Conservation (phyloP, 2,329 filamentous ascomycete genomes). For the Metarhizium guizhouense region DNA sequence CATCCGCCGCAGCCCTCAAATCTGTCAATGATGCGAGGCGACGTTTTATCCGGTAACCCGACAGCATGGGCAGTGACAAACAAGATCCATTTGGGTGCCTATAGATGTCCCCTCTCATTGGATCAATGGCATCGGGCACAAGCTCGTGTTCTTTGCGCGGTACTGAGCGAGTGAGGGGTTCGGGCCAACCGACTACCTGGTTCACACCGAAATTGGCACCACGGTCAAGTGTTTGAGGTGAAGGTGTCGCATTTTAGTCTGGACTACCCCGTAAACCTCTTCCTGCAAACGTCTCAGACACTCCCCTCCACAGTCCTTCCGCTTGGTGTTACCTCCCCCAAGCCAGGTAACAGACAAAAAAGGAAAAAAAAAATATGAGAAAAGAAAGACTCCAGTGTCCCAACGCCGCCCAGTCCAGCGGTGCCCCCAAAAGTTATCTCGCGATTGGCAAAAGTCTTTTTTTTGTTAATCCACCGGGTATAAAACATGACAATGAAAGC, state of each 20-base stretch:
- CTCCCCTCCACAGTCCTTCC: not conserved
- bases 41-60: too few relatives aligned
- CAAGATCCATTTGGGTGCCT: not conserved
- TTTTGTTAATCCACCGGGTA: slow-evolving; percentile 1
- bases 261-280: not conserved
- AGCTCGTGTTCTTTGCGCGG: not conserved
- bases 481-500: not conserved
- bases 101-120: not conserved
- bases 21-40: not conserved
- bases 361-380: not conserved
- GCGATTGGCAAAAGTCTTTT: not conserved
- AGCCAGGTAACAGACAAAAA: not conserved
- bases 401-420: not conserved
- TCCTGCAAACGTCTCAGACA: not conserved
- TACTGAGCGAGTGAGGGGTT: not conserved
- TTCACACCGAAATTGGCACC: slow-evolving; percentile 11
- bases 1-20: not conserved
- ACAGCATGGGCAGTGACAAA: not conserved
- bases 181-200: slow-evolving; percentile 10
- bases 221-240: not conserved
- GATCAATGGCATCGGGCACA: not conserved
- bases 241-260: not conserved
- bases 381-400: not conserved
- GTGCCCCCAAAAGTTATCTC: not conserved
- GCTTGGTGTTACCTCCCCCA: not conserved